Evolutionary conservation across 2,329 filamentous ascomycete species (phyloP).

Genomic region (Cladophialophora exuberans): DNA sequence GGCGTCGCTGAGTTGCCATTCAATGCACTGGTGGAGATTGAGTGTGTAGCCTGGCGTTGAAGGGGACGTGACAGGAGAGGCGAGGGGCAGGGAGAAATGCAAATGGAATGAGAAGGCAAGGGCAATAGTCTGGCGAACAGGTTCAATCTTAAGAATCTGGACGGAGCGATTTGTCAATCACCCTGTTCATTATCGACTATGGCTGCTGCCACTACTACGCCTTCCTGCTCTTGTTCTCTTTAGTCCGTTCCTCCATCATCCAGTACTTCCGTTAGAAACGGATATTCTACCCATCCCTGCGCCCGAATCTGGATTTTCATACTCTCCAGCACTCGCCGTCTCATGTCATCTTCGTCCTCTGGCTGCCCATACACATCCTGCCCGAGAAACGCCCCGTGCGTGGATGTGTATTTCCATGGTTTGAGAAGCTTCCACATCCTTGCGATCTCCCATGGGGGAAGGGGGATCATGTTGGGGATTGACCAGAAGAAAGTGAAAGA

Average conservation of each 20-base stretch:
- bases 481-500: constrained; percentile 12
- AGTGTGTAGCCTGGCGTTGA: not conserved
- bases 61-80: too few relatives aligned
- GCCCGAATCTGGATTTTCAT: not conserved
- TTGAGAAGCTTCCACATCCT: not conserved
- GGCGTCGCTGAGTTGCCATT: not conserved
- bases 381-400: not conserved
- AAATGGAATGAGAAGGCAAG: not conserved
- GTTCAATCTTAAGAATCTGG: too few relatives aligned
- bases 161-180: too few relatives aligned
- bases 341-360: not conserved
- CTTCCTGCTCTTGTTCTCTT: not conserved
- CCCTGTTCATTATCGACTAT: not conserved
- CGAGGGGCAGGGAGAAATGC: not conserved
- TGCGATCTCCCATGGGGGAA: not conserved
- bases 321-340: not conserved
- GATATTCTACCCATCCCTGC: not conserved
- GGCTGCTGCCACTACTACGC: not conserved
- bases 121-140: too few relatives aligned
- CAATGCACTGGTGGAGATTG: not conserved
- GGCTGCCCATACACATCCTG: not conserved
- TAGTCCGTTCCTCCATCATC: not conserved
- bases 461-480: constrained; percentile 34
- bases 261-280: not conserved
- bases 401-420: not conserved